Base-by-base conservation (phyloP, 208 protist species). In the Naegleria fowleri region DNA sequence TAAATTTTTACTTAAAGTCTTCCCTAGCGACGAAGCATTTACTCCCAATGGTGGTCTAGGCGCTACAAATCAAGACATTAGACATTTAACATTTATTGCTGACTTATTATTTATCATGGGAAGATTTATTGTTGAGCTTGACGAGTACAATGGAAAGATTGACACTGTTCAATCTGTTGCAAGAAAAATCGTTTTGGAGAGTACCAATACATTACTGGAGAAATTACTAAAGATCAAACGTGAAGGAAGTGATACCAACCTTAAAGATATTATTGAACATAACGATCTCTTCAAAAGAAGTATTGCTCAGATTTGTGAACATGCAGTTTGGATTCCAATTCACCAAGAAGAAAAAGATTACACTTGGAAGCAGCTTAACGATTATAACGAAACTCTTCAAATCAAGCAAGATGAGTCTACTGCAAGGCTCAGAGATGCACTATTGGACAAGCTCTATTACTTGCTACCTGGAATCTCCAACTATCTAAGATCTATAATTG, bases 61-160 rank as follows among this genome's bases (percentile, higher is more conserved):
- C 40, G 83, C 40, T 0, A 87, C 83, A 33, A 38, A 39, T 36
- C 83, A 87, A 87, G 83, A 87, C 15, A 87, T 87, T 87, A 40
- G 83, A 51, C 83, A 87, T 87, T 87, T 87, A n/a, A 87, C 83
- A 87, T 87, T 87, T 87, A 87, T 87, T 51, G 83, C 83, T 16
- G 83, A 87, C 29, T 39, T 87, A 48, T 87, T 87, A n/a, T 87
- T 87, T 51, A 87, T 87, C 13, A 51, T 87, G 15, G 38, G 15
- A 36, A 22, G 83, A 87, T 33, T 40, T 41, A 87, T 87, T 51
- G 83, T 87, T 25, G 83, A 87, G 29, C 5, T 87, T 16, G 83
- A 87, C 52, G 41, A 87, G 5, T 87, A 87, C n/a, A 38, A 87
- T 19, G 83, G 43, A 51, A 87, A 11, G 1, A 87, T 87, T 29